Conservation (phyloP, 2,329 filamentous ascomycete genomes). For the Purpureocillium lavendulum region DNA sequence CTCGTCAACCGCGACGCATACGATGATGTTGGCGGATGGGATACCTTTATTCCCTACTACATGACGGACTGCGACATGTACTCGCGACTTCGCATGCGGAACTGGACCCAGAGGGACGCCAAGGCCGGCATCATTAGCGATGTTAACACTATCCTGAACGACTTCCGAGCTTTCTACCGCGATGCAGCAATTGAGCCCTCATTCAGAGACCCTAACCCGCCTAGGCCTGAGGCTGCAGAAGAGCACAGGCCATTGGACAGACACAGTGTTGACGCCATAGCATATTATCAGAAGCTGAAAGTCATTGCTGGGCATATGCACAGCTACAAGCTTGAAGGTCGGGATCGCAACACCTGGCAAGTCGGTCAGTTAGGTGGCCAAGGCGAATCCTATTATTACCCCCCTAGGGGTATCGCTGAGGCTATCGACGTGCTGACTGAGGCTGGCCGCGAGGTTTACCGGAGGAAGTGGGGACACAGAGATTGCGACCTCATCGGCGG, state of each 20-base stretch:
- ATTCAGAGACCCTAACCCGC: conserved; percentile 29
- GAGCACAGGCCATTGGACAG: background rate
- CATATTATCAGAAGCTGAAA: too few species aligned
- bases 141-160: conserved; percentile 34
- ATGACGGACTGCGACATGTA: conserved; percentile 50
- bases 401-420: conserved; percentile 33
- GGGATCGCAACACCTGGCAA: conserved; percentile 44
- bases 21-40: conserved; percentile 45
- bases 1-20: conserved; percentile 46
- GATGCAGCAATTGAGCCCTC: conserved; percentile 25
- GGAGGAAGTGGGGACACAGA: conserved; percentile 36
- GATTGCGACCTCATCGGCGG: conserved; percentile 31
- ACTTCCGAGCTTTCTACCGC: conserved; percentile 36
- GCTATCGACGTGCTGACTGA: conserved; percentile 36
- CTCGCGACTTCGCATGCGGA: conserved; percentile 34
- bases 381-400: conserved; percentile 45
- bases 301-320: too few species aligned
- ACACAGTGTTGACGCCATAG: conserved; percentile 3
- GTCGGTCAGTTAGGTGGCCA: conserved; percentile 38
- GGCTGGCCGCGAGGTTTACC: conserved; percentile 31
- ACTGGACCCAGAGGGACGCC: conserved; percentile 30
- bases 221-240: conserved; percentile 13
- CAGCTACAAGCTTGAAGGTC: conserved; percentile 31
- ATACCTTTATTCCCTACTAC: conserved; percentile 50
- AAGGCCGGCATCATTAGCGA: conserved; percentile 35